These are phyloP conservation scores for Russula virescens DNA, from an alignment of 768 basidiomycete genomes.

Conservation along the genomic window DNA sequence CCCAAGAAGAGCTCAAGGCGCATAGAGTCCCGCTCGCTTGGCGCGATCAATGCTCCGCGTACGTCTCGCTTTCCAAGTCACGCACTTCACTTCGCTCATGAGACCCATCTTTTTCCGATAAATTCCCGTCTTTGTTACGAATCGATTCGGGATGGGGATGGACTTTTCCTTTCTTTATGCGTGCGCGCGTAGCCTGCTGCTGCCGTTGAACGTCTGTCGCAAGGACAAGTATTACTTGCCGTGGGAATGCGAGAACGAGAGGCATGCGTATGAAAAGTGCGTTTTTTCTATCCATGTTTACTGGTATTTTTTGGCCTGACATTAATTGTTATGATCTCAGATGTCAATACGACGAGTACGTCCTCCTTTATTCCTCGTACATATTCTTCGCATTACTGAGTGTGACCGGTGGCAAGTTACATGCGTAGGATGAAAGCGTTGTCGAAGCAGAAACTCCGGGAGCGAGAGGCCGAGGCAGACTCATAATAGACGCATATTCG, in stretches of 20 bases:
- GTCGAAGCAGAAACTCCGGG: conserved; percentile 58
- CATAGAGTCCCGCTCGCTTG: conserved; percentile 72
- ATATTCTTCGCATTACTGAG: conserved; percentile 2
- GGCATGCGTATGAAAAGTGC: conserved; percentile 81
- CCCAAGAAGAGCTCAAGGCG: conserved; percentile 75
- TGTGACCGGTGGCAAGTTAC: conserved; percentile 46
- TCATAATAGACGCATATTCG: conserved; percentile 18
- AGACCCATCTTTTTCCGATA: no score
- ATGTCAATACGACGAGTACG: conserved; percentile 91
- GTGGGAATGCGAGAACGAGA: conserved; percentile 93
- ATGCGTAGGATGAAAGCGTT: conserved; percentile 84
- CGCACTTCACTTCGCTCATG: no score
- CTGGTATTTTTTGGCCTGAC: neutral
- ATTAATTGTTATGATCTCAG: conserved; percentile 36
- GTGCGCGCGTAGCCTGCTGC: conserved; percentile 52
- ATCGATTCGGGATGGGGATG: neutral
- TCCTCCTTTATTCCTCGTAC: conserved; percentile 3
- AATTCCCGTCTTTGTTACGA: no score
- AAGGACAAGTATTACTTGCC: conserved; percentile 70
- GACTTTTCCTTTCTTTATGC: neutral
- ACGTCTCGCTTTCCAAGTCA: conserved; percentile 32
- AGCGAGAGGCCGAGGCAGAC: conserved; percentile 35
- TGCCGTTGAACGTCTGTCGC: conserved; percentile 85
- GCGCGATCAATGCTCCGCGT: conserved; percentile 92
- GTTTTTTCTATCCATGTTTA: conserved; percentile 29